Evolutionary conservation across 202 grass and related monocot species (phyloP).

Genomic region (Elaeis oleifera): DNA sequence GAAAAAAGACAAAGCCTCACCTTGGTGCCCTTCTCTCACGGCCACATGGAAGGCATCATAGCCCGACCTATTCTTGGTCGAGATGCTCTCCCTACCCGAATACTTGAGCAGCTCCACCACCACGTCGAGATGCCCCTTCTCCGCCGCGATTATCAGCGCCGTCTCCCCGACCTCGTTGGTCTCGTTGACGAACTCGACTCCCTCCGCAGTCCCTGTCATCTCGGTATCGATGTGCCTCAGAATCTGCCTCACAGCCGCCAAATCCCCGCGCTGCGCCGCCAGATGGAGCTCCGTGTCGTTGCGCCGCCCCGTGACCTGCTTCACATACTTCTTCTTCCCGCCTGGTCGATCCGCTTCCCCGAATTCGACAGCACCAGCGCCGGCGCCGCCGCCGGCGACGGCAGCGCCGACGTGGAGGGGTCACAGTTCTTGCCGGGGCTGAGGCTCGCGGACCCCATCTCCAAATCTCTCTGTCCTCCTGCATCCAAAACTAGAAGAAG

Average conservation of each 20-base stretch:
- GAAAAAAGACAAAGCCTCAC: conserved; percentile 27
- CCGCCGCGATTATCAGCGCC: conserved; percentile 60
- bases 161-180: conserved; percentile 71
- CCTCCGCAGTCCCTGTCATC: conserved; percentile 18
- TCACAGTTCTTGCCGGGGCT: too few species aligned
- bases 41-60: conserved; percentile 81
- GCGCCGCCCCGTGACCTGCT: neutral
- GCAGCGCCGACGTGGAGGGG: neutral
- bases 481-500: too few species aligned
- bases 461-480: neutral
- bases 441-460: neutral
- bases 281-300: conserved; percentile 6
- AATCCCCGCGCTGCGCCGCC: conserved; percentile 1
- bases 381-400: neutral
- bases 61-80: conserved; percentile 58
- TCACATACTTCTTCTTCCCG: conserved; percentile 7
- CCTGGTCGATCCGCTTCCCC: neutral
- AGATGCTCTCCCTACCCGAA: conserved; percentile 42
- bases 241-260: neutral
- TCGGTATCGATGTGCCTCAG: neutral
- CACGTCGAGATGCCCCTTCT: conserved; percentile 64
- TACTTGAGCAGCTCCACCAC: conserved; percentile 67
- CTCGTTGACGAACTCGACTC: conserved; percentile 38
- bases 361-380: neutral
- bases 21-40: conserved; percentile 62